phyloP scores from a whole-genome alignment of 192 early-diverging fungal genomes.

The Umbelopsis vinacea region DNA sequence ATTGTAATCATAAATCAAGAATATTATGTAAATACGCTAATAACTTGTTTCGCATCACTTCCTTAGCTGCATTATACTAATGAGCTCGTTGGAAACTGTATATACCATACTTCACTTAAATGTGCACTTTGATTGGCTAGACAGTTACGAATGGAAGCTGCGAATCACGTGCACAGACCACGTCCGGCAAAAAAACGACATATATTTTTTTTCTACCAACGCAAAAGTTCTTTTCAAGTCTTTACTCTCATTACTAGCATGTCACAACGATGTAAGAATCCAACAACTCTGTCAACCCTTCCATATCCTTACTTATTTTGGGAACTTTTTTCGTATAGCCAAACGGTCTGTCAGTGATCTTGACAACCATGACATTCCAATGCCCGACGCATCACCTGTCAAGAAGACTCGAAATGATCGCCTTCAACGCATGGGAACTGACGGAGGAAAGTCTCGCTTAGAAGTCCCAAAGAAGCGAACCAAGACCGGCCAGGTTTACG shows the following conservation, averaged over 20 bases:
- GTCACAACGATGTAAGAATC: slow-evolving; percentile 15
- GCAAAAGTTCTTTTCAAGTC: neutral
- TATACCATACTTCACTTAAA: too few species aligned
- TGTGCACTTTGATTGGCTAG: neutral
- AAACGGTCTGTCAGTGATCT: slow-evolving; percentile 20
- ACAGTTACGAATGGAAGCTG: neutral
- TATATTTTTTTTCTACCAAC: neutral
- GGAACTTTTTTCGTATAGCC: neutral
- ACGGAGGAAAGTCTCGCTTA: neutral
- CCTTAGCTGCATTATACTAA: slow-evolving; percentile 56
- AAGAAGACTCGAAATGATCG: slow-evolving; percentile 20
- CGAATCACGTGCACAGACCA: slow-evolving; percentile 18
- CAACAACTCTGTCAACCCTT: neutral
- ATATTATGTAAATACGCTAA: too few species aligned
- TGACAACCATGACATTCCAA: slow-evolving; percentile 4
- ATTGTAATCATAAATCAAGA: neutral
- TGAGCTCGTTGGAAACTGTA: slow-evolving; percentile 70
- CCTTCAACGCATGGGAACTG: slow-evolving; percentile 6
- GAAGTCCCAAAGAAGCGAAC: slow-evolving; percentile 7
- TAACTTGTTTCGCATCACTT: neutral
- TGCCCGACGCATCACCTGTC: slow-evolving; percentile 19
- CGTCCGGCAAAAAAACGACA: neutral
- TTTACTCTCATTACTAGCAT: neutral
- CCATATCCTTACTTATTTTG: too few species aligned
- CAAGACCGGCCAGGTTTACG: slow-evolving; percentile 68